phyloP scores from a whole-genome alignment of 1,139 yeast genomes.

The Magnusiomyces clavatus region DNA sequence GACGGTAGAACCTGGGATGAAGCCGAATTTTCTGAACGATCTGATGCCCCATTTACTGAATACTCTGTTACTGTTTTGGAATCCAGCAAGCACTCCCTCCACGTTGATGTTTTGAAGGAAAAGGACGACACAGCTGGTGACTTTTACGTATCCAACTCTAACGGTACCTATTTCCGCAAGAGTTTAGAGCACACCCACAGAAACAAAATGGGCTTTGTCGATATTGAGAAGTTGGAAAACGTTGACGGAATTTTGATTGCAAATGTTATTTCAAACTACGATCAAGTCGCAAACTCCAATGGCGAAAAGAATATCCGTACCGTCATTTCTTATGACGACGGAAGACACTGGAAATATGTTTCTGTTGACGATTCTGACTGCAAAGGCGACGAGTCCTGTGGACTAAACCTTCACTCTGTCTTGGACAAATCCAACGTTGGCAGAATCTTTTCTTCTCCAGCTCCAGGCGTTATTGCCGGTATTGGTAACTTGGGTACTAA shows the following conservation, averaged over 20 bases:
- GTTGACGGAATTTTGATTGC: constrained; percentile 68
- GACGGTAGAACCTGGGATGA: constrained; percentile 47
- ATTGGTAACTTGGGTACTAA: constrained; percentile 32
- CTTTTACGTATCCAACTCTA: constrained; percentile 53
- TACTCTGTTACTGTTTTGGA: constrained; percentile 48
- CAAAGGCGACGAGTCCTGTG: constrained; percentile 40
- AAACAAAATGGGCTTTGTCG: constrained; percentile 34
- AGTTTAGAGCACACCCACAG: constrained; percentile 40
- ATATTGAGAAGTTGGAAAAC: constrained; percentile 47
- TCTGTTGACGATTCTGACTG: constrained; percentile 39
- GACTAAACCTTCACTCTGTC: constrained; percentile 48
- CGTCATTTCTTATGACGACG: constrained; percentile 55
- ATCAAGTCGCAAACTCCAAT: constrained; percentile 24
- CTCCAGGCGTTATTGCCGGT: constrained; percentile 65
- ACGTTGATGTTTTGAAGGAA: constrained; percentile 38
- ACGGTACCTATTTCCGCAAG: constrained; percentile 50
- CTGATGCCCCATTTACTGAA: constrained; percentile 17
- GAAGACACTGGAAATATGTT: constrained; percentile 52
- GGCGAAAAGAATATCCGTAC: constrained; percentile 25
- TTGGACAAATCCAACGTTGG: constrained; percentile 50
- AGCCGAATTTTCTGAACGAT: constrained; percentile 27
- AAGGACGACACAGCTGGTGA: constrained; percentile 30
- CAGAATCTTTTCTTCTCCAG: constrained; percentile 50
- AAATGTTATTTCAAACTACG: constrained; percentile 31
- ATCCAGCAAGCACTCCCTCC: constrained; percentile 50